phyloP scores from a whole-genome alignment of 495 filamentous ascomycete species.

The Gamarada debralockiae region DNA sequence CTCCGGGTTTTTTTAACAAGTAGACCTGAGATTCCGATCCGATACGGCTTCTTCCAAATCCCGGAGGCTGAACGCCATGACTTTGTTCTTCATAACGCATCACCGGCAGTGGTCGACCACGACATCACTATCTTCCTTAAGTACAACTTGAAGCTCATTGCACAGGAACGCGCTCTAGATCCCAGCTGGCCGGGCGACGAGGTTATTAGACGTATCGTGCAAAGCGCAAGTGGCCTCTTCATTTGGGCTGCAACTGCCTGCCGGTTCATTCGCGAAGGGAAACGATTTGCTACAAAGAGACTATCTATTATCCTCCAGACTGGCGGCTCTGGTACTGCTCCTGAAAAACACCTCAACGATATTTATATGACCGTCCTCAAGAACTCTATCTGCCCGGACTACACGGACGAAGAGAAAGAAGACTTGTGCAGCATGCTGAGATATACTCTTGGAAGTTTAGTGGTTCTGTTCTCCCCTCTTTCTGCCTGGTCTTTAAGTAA shows the following conservation, averaged over 20 bases:
- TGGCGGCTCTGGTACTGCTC: background rate
- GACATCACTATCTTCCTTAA: conserved; percentile 11
- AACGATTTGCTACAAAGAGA: background rate
- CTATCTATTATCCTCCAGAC: background rate
- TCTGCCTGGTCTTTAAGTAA: too few species aligned
- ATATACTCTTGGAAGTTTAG: too few species aligned
- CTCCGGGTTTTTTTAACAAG: conserved; percentile 27
- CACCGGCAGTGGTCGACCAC: conserved; percentile 4
- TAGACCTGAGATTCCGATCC: conserved; percentile 29
- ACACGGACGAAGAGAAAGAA: conserved; percentile 2
- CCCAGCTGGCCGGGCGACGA: conserved; percentile 4
- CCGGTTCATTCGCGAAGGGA: too few species aligned
- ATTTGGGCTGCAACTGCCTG: too few species aligned
- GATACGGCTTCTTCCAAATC: conserved; percentile 5
- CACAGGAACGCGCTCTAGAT: background rate
- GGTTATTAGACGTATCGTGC: conserved; percentile 1
- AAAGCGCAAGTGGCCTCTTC: conserved; percentile 13
- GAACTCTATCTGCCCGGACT: conserved; percentile 1
- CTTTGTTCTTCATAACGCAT: too few species aligned
- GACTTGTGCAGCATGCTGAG: background rate
- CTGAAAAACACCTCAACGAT: conserved; percentile 11
- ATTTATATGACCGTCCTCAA: conserved; percentile 8
- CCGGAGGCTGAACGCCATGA: conserved; percentile 8
- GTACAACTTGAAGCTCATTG: conserved; percentile 12
- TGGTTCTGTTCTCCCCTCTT: too few species aligned